phyloP scores from a whole-genome alignment of 2,329 filamentous ascomycete genomes.

The Monosporascus cannonballus region DNA sequence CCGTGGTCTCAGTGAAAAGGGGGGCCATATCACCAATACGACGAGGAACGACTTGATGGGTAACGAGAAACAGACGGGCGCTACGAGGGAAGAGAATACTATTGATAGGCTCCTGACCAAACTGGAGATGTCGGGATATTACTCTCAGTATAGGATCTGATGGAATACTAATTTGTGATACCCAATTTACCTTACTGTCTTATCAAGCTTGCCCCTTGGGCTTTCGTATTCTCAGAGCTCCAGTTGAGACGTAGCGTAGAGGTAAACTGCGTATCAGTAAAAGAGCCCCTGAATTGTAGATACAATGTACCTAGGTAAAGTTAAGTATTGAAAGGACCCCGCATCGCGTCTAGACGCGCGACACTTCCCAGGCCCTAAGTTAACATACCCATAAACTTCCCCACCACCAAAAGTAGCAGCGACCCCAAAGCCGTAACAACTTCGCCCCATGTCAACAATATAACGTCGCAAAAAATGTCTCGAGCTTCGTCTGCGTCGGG shows the following conservation, averaged over 20 bases:
- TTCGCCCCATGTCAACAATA: slow-evolving; percentile 6
- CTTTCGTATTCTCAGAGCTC: neutral
- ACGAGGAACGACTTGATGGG: slow-evolving; percentile 17
- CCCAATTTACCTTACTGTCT: slow-evolving; percentile 6
- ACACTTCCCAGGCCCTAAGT: neutral
- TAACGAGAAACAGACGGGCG: slow-evolving; percentile 31
- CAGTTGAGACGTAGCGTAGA: neutral
- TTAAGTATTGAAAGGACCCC: slow-evolving; percentile 4
- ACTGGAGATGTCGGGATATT: slow-evolving; percentile 67
- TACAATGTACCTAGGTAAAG: too few species aligned
- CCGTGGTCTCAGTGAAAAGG: slow-evolving; percentile 60
- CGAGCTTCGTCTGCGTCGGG: slow-evolving; percentile 39
- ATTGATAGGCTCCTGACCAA: slow-evolving; percentile 63
- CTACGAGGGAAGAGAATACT: slow-evolving; percentile 45
- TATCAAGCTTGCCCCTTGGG: too few species aligned
- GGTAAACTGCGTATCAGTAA: neutral
- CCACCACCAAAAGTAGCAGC: neutral
- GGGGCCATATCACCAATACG: slow-evolving; percentile 33
- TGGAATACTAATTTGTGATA: slow-evolving; percentile 13
- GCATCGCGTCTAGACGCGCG: slow-evolving; percentile 14
- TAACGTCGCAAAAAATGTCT: slow-evolving; percentile 35
- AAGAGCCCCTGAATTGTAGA: too few species aligned
- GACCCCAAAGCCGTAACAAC: neutral
- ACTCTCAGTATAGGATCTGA: slow-evolving; percentile 30
- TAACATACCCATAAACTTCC: slow-evolving; percentile 4